Conservation (phyloP, 2,329 filamentous ascomycete genomes). For the Pestalotiopsis fici region DNA sequence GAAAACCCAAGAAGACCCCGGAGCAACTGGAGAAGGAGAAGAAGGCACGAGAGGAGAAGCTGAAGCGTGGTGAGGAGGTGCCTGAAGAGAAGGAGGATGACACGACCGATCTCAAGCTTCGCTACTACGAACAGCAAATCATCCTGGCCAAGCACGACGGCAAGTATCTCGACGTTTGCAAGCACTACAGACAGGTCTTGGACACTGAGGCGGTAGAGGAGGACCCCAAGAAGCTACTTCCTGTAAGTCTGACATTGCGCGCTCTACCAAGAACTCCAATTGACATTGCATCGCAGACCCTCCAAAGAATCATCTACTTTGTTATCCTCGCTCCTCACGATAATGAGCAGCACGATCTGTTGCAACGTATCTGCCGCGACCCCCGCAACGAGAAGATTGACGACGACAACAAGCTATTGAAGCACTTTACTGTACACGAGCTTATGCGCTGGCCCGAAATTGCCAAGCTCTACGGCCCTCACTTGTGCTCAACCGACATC, state of each 20-base stretch:
- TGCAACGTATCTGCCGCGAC: conserved; percentile 90
- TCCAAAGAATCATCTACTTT: conserved; percentile 97
- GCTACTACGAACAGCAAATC: conserved; percentile 97
- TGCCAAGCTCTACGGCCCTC: conserved; percentile 82
- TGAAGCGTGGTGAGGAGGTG: conserved; percentile 76
- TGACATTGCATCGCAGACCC: conserved; percentile 55
- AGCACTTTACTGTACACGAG: conserved; percentile 93
- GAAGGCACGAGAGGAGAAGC: conserved; percentile 86
- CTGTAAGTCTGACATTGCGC: conserved; percentile 56
- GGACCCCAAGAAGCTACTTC: conserved; percentile 80
- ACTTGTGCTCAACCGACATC: conserved; percentile 86
- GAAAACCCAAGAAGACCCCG: conserved; percentile 86
- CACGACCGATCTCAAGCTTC: conserved; percentile 93
- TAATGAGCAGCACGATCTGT: conserved; percentile 96
- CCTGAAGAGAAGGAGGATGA: conserved; percentile 80
- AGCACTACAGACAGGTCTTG: conserved; percentile 94
- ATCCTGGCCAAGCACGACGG: conserved; percentile 92
- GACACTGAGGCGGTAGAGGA: conserved; percentile 96
- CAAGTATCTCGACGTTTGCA: conserved; percentile 97
- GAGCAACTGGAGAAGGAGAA: conserved; percentile 90
- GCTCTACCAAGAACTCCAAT: not conserved
- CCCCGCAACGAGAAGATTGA: conserved; percentile 76
- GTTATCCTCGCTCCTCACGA: conserved; percentile 95
- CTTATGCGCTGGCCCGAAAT: conserved; percentile 98
- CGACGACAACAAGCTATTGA: conserved; percentile 82